Percentiles rank a stretch among this genome's conserved stretches.
Evolutionary conservation across 2,329 filamentous ascomycete genomes (phyloP).

Genomic region (Purpureocillium takamizusanense): DNA sequence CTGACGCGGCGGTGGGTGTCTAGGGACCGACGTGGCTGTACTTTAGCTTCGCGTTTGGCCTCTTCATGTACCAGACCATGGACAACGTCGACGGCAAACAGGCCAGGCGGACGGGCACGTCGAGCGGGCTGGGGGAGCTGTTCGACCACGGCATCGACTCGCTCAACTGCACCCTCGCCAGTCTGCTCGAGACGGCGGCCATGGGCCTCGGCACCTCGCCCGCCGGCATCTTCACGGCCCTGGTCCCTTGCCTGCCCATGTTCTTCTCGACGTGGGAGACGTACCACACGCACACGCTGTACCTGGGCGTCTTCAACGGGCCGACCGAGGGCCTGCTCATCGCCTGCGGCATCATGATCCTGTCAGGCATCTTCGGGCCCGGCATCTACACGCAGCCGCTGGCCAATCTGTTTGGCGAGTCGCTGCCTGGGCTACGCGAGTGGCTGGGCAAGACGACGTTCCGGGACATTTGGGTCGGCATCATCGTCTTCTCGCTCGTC

Average conservation of each 20-base stretch:
- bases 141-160: constrained; percentile 99
- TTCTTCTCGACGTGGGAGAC: constrained; percentile 99
- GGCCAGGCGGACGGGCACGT: constrained; percentile 87
- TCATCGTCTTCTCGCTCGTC: constrained; percentile 58
- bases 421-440: constrained; percentile 40
- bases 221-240: constrained; percentile 81
- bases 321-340: constrained; percentile 92
- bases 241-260: constrained; percentile 91
- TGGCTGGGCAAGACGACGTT: constrained; percentile 65
- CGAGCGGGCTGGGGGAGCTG: constrained; percentile 87
- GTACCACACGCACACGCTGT: constrained; percentile 95
- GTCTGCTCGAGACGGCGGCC: constrained; percentile 81
- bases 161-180: constrained; percentile 90
- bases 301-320: constrained; percentile 93
- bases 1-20: not conserved
- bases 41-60: constrained; percentile 87
- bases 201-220: constrained; percentile 83
- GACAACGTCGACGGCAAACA: constrained; percentile 99
- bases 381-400: constrained; percentile 77
- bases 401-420: constrained; percentile 53
- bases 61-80: constrained; percentile 99
- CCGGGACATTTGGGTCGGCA: constrained; percentile 77
- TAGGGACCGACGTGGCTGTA: constrained; percentile 87
- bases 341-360: constrained; percentile 75
- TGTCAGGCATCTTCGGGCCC: constrained; percentile 82